phyloP scores from a whole-genome alignment of 495 filamentous ascomycete genomes.

The Filosporella fistucella region DNA sequence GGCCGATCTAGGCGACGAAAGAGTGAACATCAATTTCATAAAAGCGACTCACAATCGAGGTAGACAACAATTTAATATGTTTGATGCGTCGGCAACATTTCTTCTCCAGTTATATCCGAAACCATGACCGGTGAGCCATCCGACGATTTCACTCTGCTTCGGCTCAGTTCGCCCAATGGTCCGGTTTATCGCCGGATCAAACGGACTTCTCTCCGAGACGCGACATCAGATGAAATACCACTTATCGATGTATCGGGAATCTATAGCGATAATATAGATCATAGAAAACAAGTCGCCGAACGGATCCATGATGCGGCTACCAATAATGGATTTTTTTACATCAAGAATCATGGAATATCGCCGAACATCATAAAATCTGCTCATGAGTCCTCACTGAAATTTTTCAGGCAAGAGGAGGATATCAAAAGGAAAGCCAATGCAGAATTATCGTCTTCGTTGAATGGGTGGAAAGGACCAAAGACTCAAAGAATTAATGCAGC shows the following conservation, averaged over 20 bases:
- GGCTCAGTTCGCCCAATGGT: constrained; percentile 1
- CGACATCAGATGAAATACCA: constrained; percentile 3
- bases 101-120: too few relatives aligned
- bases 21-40: too few relatives aligned
- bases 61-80: too few relatives aligned
- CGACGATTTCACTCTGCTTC: not conserved
- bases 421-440: constrained; percentile 34
- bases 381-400: constrained; percentile 28
- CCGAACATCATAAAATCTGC: constrained; percentile 36
- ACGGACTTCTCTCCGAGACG: not conserved
- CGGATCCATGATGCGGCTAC: constrained; percentile 33
- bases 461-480: constrained; percentile 26
- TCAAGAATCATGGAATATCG: constrained; percentile 45
- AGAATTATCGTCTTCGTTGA: constrained; percentile 32
- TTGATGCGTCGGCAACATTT: too few relatives aligned
- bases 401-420: constrained; percentile 33
- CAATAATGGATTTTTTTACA: constrained; percentile 47
- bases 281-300: not conserved
- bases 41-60: too few relatives aligned
- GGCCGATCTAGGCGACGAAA: too few relatives aligned
- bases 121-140: not conserved
- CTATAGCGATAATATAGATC: not conserved
- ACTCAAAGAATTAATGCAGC: constrained; percentile 3
- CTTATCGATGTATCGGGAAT: constrained; percentile 5
- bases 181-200: constrained; percentile 5